A percentile compares a stretch with the other conserved stretches of the same genome.
These are phyloP conservation scores for Lepraria neglecta DNA, from an alignment of 495 filamentous ascomycete species.

Conservation along the genomic window DNA sequence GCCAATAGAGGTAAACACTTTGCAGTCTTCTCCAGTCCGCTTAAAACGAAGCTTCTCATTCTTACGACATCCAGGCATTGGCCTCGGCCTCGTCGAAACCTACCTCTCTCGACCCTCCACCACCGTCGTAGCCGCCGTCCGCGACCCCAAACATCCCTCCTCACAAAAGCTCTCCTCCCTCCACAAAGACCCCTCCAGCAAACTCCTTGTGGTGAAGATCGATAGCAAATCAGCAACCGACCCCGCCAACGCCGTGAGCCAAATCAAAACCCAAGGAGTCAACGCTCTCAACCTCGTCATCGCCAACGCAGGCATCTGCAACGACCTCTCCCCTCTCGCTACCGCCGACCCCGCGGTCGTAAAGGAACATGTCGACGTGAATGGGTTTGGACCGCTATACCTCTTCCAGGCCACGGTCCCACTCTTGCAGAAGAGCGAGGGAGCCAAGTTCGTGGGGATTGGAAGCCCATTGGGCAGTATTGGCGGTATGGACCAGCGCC, in stretches of 20 bases:
- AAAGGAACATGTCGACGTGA: slow-evolving; percentile 36
- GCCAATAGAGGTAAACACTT: slow-evolving; percentile 24
- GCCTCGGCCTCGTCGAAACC: slow-evolving; percentile 35
- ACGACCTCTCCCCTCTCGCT: slow-evolving; percentile 17
- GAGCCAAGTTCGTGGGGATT: slow-evolving; percentile 37
- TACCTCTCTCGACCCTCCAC: slow-evolving; percentile 41
- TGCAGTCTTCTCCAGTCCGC: background rate
- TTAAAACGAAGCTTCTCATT: background rate
- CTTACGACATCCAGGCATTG: slow-evolving; percentile 38
- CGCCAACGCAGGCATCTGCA: slow-evolving; percentile 43
- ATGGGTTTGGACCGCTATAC: slow-evolving; percentile 33
- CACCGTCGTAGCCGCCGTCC: slow-evolving; percentile 45
- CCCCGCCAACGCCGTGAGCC: slow-evolving; percentile 27
- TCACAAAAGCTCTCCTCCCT: slow-evolving; percentile 29
- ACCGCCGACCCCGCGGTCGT: slow-evolving; percentile 30
- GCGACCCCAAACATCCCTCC: slow-evolving; percentile 32
- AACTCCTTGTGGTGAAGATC: slow-evolving; percentile 39
- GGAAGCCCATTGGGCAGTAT: slow-evolving; percentile 23
- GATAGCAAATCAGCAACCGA: slow-evolving; percentile 34
- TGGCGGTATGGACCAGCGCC: slow-evolving; percentile 20
- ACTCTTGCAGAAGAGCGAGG: slow-evolving; percentile 33
- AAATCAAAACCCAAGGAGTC: slow-evolving; percentile 30
- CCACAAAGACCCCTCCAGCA: slow-evolving; percentile 32
- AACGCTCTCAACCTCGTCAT: slow-evolving; percentile 44
- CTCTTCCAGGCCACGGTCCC: slow-evolving; percentile 39